phyloP scores from a whole-genome alignment of 768 basidiomycete genomes.

The Rhodotorula babjevae region DNA sequence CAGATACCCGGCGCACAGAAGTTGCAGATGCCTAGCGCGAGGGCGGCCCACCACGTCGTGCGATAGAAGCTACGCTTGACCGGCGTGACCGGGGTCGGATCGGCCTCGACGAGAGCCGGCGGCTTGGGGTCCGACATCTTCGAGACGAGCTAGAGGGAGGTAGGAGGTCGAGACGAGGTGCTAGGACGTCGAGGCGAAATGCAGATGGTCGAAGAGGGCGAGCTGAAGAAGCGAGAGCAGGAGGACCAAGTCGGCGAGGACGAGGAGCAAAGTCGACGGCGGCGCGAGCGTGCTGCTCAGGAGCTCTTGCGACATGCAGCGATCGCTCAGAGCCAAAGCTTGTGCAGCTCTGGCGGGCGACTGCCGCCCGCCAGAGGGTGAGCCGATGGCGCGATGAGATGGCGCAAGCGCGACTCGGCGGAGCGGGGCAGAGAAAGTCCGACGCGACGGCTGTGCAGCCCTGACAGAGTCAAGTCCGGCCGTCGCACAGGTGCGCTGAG shows the following conservation, averaged over 20 bases:
- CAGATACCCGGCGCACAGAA: conserved; percentile 29
- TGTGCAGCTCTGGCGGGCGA: background rate
- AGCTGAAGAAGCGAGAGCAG: too few species aligned
- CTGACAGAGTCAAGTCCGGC: too few species aligned
- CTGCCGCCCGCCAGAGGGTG: background rate
- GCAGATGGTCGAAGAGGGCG: too few species aligned
- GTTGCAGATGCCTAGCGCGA: conserved; percentile 16
- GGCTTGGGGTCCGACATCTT: too few species aligned
- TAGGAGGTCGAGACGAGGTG: background rate
- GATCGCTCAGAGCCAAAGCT: background rate
- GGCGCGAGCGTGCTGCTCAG: too few species aligned
- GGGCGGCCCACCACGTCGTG: conserved; percentile 13
- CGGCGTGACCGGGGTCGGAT: background rate
- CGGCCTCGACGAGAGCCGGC: background rate
- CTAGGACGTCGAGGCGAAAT: background rate
- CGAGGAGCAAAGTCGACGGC: too few species aligned
- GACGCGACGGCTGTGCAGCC: too few species aligned
- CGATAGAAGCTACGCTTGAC: conserved; percentile 1
- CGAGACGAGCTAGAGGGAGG: background rate
- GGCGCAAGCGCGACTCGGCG: background rate
- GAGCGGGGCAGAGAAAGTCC: too few species aligned
- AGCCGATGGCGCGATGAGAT: background rate
- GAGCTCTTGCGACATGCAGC: too few species aligned
- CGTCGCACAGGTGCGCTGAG: too few species aligned
- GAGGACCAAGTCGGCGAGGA: too few species aligned